Conservation (phyloP, 1,284 basidiomycete species). For the Ganoderma lingzhi region DNA sequence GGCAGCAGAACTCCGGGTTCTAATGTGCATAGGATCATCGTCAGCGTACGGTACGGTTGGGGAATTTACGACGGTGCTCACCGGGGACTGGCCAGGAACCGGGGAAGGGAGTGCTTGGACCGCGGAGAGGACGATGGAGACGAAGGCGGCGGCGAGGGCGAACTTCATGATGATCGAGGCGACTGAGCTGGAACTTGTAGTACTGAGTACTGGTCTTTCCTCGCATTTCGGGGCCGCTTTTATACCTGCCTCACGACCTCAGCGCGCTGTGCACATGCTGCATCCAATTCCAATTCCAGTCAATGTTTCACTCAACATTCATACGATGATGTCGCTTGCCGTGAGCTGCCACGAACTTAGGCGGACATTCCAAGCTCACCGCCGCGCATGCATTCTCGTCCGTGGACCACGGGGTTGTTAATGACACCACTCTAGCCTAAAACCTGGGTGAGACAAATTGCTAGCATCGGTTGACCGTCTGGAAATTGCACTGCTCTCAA, state of each 20-base stretch:
- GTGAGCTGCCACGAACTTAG: background rate
- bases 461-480: background rate
- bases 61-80: background rate
- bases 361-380: slow-evolving; percentile 1
- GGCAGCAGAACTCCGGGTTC: background rate
- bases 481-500: background rate
- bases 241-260: background rate
- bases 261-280: background rate
- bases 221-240: background rate
- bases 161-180: slow-evolving; percentile 13
- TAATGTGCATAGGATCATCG: background rate
- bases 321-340: background rate
- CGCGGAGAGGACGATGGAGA: slow-evolving; percentile 2
- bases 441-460: background rate
- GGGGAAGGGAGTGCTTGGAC: slow-evolving; percentile 20
- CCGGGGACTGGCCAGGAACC: background rate
- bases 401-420: background rate
- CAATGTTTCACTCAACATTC: background rate
- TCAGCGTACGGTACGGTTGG: background rate
- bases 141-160: slow-evolving; percentile 7
- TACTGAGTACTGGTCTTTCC: background rate
- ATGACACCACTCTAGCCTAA: background rate
- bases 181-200: background rate
- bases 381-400: background rate
- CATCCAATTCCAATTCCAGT: background rate